phyloP scores from a whole-genome alignment of 179 eudicot species.

The Patellifolia procumbens region DNA sequence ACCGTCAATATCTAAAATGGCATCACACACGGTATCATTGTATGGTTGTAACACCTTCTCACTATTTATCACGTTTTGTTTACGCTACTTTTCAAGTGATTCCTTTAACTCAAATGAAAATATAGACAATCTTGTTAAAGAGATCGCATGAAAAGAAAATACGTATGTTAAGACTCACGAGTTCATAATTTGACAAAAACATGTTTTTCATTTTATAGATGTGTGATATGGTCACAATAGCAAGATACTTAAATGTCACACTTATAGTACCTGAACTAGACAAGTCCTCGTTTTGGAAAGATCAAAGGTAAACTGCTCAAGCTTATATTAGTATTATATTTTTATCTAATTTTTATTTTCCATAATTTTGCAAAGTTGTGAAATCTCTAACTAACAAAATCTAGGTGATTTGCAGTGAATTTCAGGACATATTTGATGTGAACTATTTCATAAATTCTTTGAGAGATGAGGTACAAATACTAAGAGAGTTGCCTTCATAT shows the following conservation, averaged over 20 bases:
- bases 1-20: no score
- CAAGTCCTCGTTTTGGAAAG: conserved; percentile 43
- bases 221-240: conserved; percentile 47
- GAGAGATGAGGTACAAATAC: conserved; percentile 35
- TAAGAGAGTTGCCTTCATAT: conserved; percentile 33
- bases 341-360: no score
- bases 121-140: no score
- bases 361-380: neutral
- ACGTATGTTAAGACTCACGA: no score
- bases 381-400: neutral
- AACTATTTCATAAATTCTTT: conserved; percentile 34
- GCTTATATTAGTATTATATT: neutral
- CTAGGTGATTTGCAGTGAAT: conserved; percentile 28
- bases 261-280: conserved; percentile 44
- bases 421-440: conserved; percentile 41
- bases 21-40: no score
- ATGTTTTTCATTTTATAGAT: conserved; percentile 25
- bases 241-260: conserved; percentile 41
- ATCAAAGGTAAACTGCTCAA: conserved; percentile 29
- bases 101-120: no score
- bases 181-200: no score
- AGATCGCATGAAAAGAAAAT: no score
- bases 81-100: no score
- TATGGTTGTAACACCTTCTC: no score
- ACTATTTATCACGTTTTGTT: no score